Conservation (phyloP, 805 yeast genomes). For the Candida jianshihensis region DNA sequence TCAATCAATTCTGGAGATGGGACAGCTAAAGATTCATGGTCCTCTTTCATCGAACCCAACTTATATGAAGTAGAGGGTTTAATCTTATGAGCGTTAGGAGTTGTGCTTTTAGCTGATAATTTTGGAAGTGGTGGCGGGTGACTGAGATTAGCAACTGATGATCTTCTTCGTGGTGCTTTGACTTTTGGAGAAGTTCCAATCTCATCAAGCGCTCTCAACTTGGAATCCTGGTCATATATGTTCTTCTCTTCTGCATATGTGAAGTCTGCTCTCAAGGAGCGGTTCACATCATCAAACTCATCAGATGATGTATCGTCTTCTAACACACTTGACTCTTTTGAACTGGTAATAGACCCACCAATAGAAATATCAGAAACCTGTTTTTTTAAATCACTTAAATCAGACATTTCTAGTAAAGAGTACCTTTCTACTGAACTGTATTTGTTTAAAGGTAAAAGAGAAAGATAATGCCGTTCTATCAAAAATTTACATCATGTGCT, state of each 20-base stretch:
- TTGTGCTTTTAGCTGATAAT: slow-evolving; percentile 16
- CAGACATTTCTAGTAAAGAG: no score
- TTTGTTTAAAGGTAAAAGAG: no score
- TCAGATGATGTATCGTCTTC: slow-evolving; percentile 9
- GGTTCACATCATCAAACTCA: slow-evolving; percentile 18
- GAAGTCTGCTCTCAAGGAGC: slow-evolving; percentile 41
- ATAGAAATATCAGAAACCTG: no score
- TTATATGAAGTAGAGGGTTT: slow-evolving; percentile 28
- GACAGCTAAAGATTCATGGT: slow-evolving; percentile 44
- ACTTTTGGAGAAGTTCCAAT: slow-evolving; percentile 9
- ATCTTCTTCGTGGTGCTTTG: slow-evolving; percentile 18
- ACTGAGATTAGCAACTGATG: slow-evolving; percentile 29
- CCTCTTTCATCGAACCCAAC: slow-evolving; percentile 39
- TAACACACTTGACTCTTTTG: slow-evolving; percentile 1
- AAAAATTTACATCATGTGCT: no score
- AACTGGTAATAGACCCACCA: background rate
- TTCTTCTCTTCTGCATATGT: slow-evolving; percentile 59
- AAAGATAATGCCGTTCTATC: no score
- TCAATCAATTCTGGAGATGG: slow-evolving; percentile 66
- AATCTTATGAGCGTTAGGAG: slow-evolving; percentile 2
- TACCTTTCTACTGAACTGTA: no score
- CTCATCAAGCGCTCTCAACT: slow-evolving; percentile 48
- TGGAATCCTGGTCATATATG: slow-evolving; percentile 62
- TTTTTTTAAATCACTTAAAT: no score
- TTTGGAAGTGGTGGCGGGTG: slow-evolving; percentile 31